phyloP scores from a whole-genome alignment of 2,329 filamentous ascomycete species.

The Cercospora janseana region DNA sequence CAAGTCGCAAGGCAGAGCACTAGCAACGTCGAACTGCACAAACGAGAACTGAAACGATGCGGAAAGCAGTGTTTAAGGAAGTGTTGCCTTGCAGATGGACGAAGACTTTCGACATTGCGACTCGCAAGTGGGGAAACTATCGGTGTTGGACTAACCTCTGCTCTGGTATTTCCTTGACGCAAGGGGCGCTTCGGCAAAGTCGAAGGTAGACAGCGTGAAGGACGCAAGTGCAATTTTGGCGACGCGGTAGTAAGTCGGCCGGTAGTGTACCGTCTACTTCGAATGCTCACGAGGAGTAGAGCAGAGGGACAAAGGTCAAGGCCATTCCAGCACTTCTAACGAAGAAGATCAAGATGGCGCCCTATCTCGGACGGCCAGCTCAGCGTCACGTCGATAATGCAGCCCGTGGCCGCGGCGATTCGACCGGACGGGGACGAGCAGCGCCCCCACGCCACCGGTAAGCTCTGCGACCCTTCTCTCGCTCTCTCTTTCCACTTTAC shows the following conservation, averaged over 20 bases:
- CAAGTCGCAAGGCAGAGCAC: neutral
- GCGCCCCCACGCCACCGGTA: constrained; percentile 17
- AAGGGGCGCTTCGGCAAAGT: no score
- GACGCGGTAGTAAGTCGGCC: neutral
- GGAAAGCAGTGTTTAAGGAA: neutral
- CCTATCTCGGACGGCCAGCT: neutral
- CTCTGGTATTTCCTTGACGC: no score
- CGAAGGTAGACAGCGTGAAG: no score
- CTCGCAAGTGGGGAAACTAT: no score
- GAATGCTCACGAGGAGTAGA: neutral
- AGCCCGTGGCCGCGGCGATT: neutral
- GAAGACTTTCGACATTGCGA: no score
- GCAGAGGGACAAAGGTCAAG: neutral
- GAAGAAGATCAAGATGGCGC: neutral
- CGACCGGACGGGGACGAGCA: neutral
- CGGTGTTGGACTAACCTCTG: no score
- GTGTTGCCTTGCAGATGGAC: no score
- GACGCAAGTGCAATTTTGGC: neutral
- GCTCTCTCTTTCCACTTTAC: no score
- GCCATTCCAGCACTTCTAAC: neutral
- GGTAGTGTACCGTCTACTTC: neutral
- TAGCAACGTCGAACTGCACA: neutral
- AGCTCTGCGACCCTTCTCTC: no score
- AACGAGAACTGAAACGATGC: neutral
- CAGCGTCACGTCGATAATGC: no score